Evolutionary conservation across 2,329 filamentous ascomycete genomes (phyloP), one percentile per base, ranked within the genome.

Genomic region (Nannizziopsis arthrosporioides): DNA sequence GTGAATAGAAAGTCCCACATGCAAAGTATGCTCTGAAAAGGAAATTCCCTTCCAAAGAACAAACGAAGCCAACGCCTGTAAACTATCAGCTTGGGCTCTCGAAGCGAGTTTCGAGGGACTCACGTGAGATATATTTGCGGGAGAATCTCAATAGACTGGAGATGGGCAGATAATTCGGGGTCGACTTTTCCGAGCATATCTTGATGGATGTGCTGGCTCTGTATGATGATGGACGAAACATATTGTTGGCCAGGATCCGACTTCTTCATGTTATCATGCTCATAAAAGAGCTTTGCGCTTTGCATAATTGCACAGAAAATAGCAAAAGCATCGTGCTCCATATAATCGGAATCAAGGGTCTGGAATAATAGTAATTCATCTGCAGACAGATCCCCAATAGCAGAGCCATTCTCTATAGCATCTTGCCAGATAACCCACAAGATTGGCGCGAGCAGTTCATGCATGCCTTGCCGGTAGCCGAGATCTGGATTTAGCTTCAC

Each of bases 401-500:
- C 55, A 2, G 64, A 60, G 2, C 60, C 57, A 2, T 66, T 63
- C 46, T 85, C 75, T 44, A 94, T 71, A 5, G 89, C 83, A 67
- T 98, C 92, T 56, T 82, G 75, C 56, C 89, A 80, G 5, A 96
- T 70, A 1, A 87, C 84, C 75, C 87, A 87, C 5, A 95, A 71
- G 34, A 98, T 80, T 0, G 92, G 89, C 0, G 92, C 92, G 11
- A 96, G 73, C 38, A 98, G 72, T 67, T 98, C 92, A 63, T 98
- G 92, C 90, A 98, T 98, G 9, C 92, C 92, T 68, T 98, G 92
- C n/a, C 92, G 80, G 63, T 98, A 98, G 12, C 87, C 87, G 47
- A 87, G 75, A 56, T 83, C 80, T 1, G 86, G 86, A 60, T 96
- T 86, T 46, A 93, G 76, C 65, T 94, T 96, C 69, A 88, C 92